Evolutionary conservation across 352 stramenopile species (phyloP), one percentile per base, ranked within the genome.

Genomic region (Plasmopara halstedii): DNA sequence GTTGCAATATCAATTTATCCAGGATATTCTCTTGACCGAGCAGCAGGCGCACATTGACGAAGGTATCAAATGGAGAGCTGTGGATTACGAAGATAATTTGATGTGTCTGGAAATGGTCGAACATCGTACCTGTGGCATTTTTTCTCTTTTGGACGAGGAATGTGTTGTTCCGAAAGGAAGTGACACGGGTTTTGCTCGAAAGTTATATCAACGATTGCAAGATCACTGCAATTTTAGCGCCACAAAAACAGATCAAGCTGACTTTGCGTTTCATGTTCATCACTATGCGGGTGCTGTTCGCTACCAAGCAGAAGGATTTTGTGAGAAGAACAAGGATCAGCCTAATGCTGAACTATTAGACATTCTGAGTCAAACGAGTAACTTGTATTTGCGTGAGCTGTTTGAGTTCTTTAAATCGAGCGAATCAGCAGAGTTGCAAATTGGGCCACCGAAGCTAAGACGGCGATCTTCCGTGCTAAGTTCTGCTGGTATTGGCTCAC

Each of bases 261-360:
- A 88, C 22, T 68, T 72, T 47, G 55, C 67, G 0, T 95, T 95
- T 39, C 75, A 84, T 26, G 69, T 95, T 25, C 58, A 82, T 22
- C 83, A 95, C 38, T 95, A 94, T 42, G 83, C 83, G 4, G 81
- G 81, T 4, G 64, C 72, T 22, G 74, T 95, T 42, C 64, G 66
- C 17, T 95, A 95, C 39, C 60, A 73, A 35, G 64, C 77, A 1
- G 61, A 73, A 37, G 83, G 83, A 0, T 95, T 95, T 44, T 92
- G 74, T 29, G 77, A 91, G 22, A 94, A 91, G 60, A 95, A 94
- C 58, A 90, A 90, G 36, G 84, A 95, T 43, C 77, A 91, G 43
- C 73, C 84, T 14, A 88, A 85, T 43, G 64, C 83, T 4, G 83
- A 91, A 38, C 55, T 90, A 4, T 73, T 87, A 7, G 64, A 61